Percentiles rank a stretch among this genome's conserved stretches.
Evolutionary conservation across 371 early-diverging fungal species (phyloP).

Genomic region (Mucor saturninus): DNA sequence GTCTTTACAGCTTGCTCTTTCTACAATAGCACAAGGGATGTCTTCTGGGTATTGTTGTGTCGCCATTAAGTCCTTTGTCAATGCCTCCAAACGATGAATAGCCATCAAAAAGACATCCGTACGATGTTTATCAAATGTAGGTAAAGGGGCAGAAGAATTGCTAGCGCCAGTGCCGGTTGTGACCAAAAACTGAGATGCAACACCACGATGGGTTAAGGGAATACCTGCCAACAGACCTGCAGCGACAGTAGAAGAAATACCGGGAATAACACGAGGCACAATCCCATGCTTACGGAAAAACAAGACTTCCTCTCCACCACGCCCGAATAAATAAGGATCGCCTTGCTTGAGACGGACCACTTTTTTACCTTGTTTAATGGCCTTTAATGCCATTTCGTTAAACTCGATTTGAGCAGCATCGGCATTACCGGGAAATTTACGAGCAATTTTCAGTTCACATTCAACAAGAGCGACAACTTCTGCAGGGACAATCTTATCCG

Average conservation of each 20-base stretch:
- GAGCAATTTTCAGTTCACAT: slow-evolving; percentile 65
- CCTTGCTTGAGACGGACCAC: slow-evolving; percentile 91
- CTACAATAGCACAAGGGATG: slow-evolving; percentile 76
- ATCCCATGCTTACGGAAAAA: slow-evolving; percentile 73
- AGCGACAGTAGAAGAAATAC: slow-evolving; percentile 79
- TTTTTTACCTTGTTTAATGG: slow-evolving; percentile 63
- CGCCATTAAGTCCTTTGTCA: slow-evolving; percentile 61
- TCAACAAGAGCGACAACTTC: slow-evolving; percentile 63
- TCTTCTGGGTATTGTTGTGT: slow-evolving; percentile 64
- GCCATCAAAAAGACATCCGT: slow-evolving; percentile 93
- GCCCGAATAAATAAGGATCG: slow-evolving; percentile 92
- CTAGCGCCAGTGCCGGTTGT: slow-evolving; percentile 76
- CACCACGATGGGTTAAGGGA: slow-evolving; percentile 88
- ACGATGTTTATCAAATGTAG: slow-evolving; percentile 65
- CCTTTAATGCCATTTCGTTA: slow-evolving; percentile 68
- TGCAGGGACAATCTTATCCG: slow-evolving; percentile 84
- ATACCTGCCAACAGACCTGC: slow-evolving; percentile 80
- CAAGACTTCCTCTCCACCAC: slow-evolving; percentile 89
- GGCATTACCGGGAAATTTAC: slow-evolving; percentile 79
- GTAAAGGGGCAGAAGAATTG: slow-evolving; percentile 59
- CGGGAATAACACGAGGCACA: slow-evolving; percentile 78
- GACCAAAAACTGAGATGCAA: slow-evolving; percentile 86
- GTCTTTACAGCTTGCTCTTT: slow-evolving; percentile 75
- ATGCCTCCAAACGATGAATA: slow-evolving; percentile 68
- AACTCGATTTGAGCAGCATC: slow-evolving; percentile 84